Percentiles rank a stretch among this genome's conserved stretches.
Conservation (phyloP, 83 land plant genomes). For the Thuja plicata region DNA sequence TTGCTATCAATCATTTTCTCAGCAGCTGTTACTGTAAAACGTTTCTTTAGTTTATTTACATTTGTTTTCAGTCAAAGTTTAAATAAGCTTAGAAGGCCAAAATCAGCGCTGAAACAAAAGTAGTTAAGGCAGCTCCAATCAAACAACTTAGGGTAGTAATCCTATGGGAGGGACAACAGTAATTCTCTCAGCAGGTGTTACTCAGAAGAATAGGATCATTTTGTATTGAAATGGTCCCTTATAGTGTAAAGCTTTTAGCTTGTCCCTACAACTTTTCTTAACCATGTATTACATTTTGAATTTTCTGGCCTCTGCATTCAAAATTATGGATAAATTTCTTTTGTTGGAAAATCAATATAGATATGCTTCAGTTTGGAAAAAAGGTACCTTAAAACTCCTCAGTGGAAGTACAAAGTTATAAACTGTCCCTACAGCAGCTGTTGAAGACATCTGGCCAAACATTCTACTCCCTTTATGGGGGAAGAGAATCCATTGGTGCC, state of each 20-base stretch:
- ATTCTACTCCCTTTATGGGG: no score
- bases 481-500: neutral
- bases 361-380: neutral
- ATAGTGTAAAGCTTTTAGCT: no score
- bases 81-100: neutral
- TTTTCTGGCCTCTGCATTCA: neutral
- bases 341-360: neutral
- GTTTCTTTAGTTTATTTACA: no score
- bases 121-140: neutral
- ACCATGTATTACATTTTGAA: neutral
- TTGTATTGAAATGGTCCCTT: neutral
- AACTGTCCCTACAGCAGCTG: no score
- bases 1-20: neutral
- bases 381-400: neutral
- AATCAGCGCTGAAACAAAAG: neutral
- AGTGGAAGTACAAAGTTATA: neutral
- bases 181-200: neutral
- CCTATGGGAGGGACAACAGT: neutral
- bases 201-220: neutral
- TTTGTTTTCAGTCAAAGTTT: no score
- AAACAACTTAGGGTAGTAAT: neutral
- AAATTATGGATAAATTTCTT: no score
- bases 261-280: neutral
- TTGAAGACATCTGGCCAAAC: no score
- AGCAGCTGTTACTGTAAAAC: neutral